Evolutionary conservation across 73 alveolate genomes (phyloP).

Genomic region (Tetrahymena borealis): DNA sequence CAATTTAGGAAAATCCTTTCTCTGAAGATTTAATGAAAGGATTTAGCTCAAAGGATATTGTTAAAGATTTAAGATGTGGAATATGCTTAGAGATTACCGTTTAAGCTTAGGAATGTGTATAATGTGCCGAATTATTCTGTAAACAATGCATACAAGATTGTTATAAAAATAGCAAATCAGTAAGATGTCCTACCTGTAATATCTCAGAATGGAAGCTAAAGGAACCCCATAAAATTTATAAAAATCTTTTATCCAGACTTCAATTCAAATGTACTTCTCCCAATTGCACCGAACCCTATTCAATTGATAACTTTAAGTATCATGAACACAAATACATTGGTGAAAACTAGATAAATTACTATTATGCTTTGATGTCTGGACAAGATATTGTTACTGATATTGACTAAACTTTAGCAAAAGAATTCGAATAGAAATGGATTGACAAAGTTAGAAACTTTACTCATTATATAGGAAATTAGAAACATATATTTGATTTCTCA

Average conservation of each 20-base stretch:
- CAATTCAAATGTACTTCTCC: not conserved
- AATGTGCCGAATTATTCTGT: not conserved
- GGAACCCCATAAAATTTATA: not conserved
- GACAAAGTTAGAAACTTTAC: not conserved
- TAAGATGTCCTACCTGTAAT: not conserved
- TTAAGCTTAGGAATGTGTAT: not conserved
- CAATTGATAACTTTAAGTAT: not conserved
- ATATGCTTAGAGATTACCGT: not conserved
- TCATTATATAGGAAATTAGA: not conserved
- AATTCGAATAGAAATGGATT: not conserved
- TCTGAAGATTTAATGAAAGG: not conserved
- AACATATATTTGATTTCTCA: not conserved
- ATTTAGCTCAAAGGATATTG: not conserved
- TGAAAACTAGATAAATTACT: not conserved
- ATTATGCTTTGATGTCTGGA: not conserved
- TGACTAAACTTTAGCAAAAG: not conserved
- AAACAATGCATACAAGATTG: not conserved
- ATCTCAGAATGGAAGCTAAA: not conserved
- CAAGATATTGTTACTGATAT: not conserved
- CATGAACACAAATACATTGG: not conserved
- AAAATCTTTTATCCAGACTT: not conserved
- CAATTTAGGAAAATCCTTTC: not conserved
- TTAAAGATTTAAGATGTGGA: not conserved
- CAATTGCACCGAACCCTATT: not conserved
- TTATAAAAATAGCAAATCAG: not conserved